Conservation (phyloP, 1,284 basidiomycete species). For the Irpex lacteus region DNA sequence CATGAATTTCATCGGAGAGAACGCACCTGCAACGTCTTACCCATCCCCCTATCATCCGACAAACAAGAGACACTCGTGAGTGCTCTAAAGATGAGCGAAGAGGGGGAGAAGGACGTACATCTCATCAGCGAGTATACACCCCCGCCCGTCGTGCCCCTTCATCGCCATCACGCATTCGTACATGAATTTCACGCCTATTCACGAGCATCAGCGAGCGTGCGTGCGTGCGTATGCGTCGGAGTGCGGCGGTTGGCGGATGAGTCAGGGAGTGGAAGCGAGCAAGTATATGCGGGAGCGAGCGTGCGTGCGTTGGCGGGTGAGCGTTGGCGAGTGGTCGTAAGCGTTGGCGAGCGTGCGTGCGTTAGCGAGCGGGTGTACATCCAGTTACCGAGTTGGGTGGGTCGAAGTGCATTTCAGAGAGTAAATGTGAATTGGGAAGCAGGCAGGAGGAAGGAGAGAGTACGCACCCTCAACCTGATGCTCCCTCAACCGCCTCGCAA, state of each 20-base stretch:
- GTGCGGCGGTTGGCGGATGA: too few relatives aligned
- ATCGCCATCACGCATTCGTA: slow-evolving; percentile 98
- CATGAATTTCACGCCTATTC: slow-evolving; percentile 78
- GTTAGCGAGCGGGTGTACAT: too few relatives aligned
- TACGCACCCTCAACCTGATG: slow-evolving; percentile 86
- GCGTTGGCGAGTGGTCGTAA: too few relatives aligned
- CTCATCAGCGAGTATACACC: slow-evolving; percentile 97
- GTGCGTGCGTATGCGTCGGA: slow-evolving; percentile 4
- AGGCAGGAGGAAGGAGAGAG: not conserved
- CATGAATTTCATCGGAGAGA: not conserved
- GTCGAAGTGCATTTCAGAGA: too few relatives aligned
- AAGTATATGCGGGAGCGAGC: not conserved
- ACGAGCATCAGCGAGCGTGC: not conserved
- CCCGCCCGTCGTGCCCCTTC: slow-evolving; percentile 78
- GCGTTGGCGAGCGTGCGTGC: too few relatives aligned
- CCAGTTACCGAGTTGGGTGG: too few relatives aligned
- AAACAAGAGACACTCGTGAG: slow-evolving; percentile 8
- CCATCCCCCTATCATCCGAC: slow-evolving; percentile 72
- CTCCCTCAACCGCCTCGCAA: slow-evolving; percentile 75
- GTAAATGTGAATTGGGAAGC: not conserved
- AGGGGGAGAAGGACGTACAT: slow-evolving; percentile 52
- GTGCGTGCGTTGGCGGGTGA: too few relatives aligned
- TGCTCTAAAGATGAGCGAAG: slow-evolving; percentile 11
- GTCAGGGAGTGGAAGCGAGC: too few relatives aligned
- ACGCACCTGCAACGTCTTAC: slow-evolving; percentile 83